Evolutionary conservation across 495 filamentous ascomycete species (phyloP).

Genomic region (Cairneyella variabilis): DNA sequence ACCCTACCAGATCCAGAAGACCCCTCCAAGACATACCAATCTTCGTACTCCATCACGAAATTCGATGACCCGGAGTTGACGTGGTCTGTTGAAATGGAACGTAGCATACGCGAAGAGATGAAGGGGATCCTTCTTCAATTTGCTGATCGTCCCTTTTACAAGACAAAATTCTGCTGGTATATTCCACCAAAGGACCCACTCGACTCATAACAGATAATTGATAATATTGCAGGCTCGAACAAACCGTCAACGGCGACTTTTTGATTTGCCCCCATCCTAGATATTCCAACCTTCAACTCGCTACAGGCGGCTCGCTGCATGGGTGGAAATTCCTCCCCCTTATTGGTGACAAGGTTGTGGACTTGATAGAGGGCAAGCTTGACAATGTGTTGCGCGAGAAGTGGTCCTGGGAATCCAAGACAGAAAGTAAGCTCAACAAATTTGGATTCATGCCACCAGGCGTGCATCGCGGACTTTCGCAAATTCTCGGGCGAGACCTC

Average conservation of each 20-base stretch:
- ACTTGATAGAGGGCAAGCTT: slow-evolving; percentile 47
- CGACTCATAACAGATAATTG: not conserved
- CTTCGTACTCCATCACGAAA: not conserved
- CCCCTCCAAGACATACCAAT: not conserved
- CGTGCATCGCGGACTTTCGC: no score
- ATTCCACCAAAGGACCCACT: not conserved
- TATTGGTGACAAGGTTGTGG: slow-evolving; percentile 50
- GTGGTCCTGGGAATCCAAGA: no score
- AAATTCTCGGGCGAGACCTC: no score
- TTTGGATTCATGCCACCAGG: no score
- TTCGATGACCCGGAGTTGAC: not conserved
- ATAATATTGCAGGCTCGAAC: slow-evolving; percentile 15
- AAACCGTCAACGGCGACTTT: slow-evolving; percentile 45
- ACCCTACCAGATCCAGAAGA: not conserved
- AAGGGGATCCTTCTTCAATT: not conserved
- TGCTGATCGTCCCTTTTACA: not conserved
- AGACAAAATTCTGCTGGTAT: not conserved
- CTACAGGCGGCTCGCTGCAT: slow-evolving; percentile 41
- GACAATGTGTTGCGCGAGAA: slow-evolving; percentile 25
- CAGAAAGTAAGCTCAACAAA: no score
- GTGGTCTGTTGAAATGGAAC: not conserved
- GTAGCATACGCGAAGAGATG: not conserved
- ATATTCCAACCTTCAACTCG: slow-evolving; percentile 37
- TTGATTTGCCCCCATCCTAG: slow-evolving; percentile 50
- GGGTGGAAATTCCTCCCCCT: slow-evolving; percentile 57